Evolutionary conservation across 2,329 filamentous ascomycete species (phyloP), one percentile per base, ranked within the genome.

Genomic region (Xylariaceae sp.): DNA sequence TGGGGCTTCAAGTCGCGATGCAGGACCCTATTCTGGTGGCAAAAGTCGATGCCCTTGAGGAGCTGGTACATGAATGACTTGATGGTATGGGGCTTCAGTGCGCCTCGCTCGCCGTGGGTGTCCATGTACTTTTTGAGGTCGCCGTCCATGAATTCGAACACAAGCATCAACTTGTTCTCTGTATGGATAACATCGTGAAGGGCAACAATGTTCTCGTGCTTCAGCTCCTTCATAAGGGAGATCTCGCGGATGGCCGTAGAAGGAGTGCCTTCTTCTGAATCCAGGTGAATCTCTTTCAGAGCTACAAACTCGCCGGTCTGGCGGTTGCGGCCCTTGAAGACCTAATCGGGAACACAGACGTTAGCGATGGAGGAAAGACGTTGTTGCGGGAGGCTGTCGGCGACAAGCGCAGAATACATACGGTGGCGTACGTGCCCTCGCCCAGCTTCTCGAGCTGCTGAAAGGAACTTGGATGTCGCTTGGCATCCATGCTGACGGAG

Each of bases 21-120:
- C 15, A 99, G 83, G 37, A 99, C 94, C 61, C 94, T 85, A 74
- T 97, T 97, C 69, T 96, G 90, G 77, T 99, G 94, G 78, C 94
- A 99, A 73, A 97, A 99, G 63, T 94, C 92, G 71, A 97, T 97
- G 57, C 94, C 94, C 70, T 90, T 88, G 63, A 97, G 85, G 37
- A 99, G 85, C 78, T 99, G 94, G 77, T 93, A 94, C 93, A 97
- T 97, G 82, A 97, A 99, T 23, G 91, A 95, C 78, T 97, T 97
- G 83, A 99, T 97, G 57, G 91, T 94, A 58, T 83, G 78, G 45
- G 91, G 89, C 73, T 96, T 92, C 57, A 99, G 82, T 53, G 92
- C 90, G 62, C 94, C 93, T 55, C 92, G 84, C 68, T 97, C 91
- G 70, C 92, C 92, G 60, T 92, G 83, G 5, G 88, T 90, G 74